phyloP scores from a whole-genome alignment of 331 rosid genomes.

The Malus hybrid region DNA sequence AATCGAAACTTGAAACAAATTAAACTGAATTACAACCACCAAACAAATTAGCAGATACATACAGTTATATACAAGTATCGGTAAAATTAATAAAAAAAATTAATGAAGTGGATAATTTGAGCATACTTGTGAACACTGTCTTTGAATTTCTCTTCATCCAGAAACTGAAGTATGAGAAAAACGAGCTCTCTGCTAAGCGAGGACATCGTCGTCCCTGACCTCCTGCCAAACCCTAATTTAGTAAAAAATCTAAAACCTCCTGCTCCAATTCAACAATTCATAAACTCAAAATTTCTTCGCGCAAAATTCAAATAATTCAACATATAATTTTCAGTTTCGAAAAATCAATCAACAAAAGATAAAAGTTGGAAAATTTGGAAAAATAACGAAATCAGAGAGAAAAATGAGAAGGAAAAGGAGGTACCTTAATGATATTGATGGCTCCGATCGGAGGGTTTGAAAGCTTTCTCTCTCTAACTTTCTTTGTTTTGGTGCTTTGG shows the following conservation, averaged over 20 bases:
- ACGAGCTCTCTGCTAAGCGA: constrained; percentile 99
- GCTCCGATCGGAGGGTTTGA: constrained; percentile 66
- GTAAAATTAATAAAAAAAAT: not conserved
- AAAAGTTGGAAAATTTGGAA: not conserved
- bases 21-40: not conserved
- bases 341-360: not conserved
- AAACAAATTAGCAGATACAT: not conserved
- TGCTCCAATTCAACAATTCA: constrained; percentile 56
- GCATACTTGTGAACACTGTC: constrained; percentile 91
- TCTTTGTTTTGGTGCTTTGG: not conserved
- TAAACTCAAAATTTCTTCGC: constrained; percentile 23
- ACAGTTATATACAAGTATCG: not conserved
- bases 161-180: constrained; percentile 98
- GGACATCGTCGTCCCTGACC: constrained; percentile 58
- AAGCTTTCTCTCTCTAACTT: constrained; percentile 44
- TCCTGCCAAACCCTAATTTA: constrained; percentile 19
- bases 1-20: not conserved
- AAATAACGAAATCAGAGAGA: not conserved
- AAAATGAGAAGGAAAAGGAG: constrained; percentile 13
- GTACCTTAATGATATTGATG: constrained; percentile 36
- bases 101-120: not conserved
- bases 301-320: not conserved
- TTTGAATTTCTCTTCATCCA: constrained; percentile 97
- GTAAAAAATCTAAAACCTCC: constrained; percentile 40
- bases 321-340: not conserved